Evolutionary conservation across 2,329 filamentous ascomycete genomes (phyloP), one percentile per base, ranked within the genome.

Genomic region (Colletotrichum tamarilloi): DNA sequence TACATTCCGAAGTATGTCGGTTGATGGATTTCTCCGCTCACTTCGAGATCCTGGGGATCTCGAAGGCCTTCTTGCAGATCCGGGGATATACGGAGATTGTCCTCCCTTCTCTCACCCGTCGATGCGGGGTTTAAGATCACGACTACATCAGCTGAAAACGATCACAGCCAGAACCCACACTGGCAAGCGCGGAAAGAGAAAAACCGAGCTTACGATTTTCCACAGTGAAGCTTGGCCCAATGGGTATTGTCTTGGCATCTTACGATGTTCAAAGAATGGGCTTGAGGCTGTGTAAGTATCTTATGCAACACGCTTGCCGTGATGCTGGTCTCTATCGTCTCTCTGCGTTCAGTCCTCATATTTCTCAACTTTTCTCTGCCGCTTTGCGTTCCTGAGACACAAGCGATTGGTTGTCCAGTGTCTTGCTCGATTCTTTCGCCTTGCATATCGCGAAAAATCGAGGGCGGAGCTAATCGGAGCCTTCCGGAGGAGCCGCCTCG

Each of bases 171-270:
- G 22, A 55, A 55, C 22, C 28, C 28, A 19, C 22, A 26, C 3
- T 63, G 46, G 46, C 46, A 63, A 63, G 28, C 62, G 62, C 28
- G 62, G 46, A 35, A 35, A 12, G n/a, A n/a, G 8, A 9, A 1
- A 7, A 11, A 12, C 24, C 5, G 16, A 30, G 35, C 1, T 46
- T 11, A 26, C 3, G 8, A 63, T n/a, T 16, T 35, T 5, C 9
- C 16, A 42, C 19, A 14, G 2, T 26, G 32, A 65, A 7, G 2
- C 52, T 57, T 73, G 71, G 67, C 71, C 11, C 1, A 56, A 19
- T n/a, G 4, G 26, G 14, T 14, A 56, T 62, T 52, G 42, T 9
- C 70, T 73, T 73, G 70, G 67, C 70, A 70, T 73, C 67, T 70
- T 70, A 70, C 70, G 70, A 73, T 70, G 35, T 62, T 52, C 42